A percentile compares a stretch with the other conserved stretches of the same genome.
Evolutionary conservation across 768 basidiomycete genomes (phyloP).

Genomic region (Tephrocybe sp.): DNA sequence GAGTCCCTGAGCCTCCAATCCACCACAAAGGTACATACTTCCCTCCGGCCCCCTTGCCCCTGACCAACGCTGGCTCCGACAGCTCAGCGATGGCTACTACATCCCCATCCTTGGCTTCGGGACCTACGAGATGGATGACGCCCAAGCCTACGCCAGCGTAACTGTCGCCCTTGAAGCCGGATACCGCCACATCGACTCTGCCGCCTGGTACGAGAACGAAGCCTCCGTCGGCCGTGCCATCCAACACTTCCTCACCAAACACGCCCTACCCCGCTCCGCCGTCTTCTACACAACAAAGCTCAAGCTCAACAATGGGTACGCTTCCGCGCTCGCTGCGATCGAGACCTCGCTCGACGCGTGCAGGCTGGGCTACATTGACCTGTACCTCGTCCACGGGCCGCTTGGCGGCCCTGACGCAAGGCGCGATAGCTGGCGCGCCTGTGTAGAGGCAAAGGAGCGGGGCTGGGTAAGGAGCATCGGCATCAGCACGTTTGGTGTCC

Average conservation of each 20-base stretch:
- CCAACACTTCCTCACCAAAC: constrained; percentile 46
- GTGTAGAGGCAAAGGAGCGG: constrained; percentile 60
- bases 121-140: constrained; percentile 64
- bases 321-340: constrained; percentile 47
- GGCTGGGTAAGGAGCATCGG: constrained; percentile 63
- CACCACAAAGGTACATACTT: too few species aligned
- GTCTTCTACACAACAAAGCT: constrained; percentile 77
- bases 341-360: constrained; percentile 50
- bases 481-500: constrained; percentile 60
- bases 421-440: constrained; percentile 64
- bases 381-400: constrained; percentile 73
- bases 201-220: constrained; percentile 67
- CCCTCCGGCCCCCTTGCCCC: too few species aligned
- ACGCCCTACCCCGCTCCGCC: constrained; percentile 51
- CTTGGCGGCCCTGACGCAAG: constrained; percentile 58
- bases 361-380: constrained; percentile 64
- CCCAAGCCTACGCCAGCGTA: constrained; percentile 54
- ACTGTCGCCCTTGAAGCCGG: constrained; percentile 67
- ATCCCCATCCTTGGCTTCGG: constrained; percentile 66
- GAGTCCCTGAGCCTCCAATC: too few species aligned
- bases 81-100: constrained; percentile 25
- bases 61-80: too few species aligned
- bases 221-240: constrained; percentile 62
- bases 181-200: constrained; percentile 60
- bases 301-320: constrained; percentile 55